Evolutionary conservation across 2,329 filamentous ascomycete species (phyloP), one percentile per base, ranked within the genome.

Genomic region (Claviceps maximensis): DNA sequence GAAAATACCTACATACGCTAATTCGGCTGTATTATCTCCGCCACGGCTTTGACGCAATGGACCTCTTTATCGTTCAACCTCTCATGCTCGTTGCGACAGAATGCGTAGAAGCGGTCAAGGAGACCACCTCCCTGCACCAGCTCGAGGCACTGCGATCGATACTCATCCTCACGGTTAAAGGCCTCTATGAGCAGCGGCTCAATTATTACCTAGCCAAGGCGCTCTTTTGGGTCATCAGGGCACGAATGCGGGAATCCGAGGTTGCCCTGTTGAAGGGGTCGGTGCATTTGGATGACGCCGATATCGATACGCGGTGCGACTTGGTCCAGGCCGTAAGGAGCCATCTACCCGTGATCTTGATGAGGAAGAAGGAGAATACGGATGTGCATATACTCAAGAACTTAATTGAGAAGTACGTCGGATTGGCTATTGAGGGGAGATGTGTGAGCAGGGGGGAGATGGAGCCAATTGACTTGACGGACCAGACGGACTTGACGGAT

Each of bases 151-250:
- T 69, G n/a, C 60, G 65, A 12, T 66, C 67, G 0, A 65, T 63
- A 0, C 61, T 70, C 1, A 56, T 71, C n/a, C 56, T 70, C 1
- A 57, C 63, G 10, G 64, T 62, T 1, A 63, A 67, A 36, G 68
- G 68, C 0, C 52, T 70, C 9, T 48, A 48, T 9, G 46, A 33
- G n/a, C 46, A 48, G 31, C 27, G 50, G 5, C 41, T 19, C 12
- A 52, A 52, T 47, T 49, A 69, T 47, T 65, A 69, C 51, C 50
- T 70, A 6, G 64, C 62, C 0, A 58, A 65, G 40, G 62, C 63
- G 0, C 55, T 69, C 0, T 70, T 66, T 51, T 60, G 59, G 0
- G 63, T 69, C 1, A 57, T 70, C 15, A 58, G 62, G 3, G 66
- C 65, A 1, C 61, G 60, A 6, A 70, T 70, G 68, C 57, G 63